Conservation (phyloP, 148 eudicot species). For the Camellia granthamiana region DNA sequence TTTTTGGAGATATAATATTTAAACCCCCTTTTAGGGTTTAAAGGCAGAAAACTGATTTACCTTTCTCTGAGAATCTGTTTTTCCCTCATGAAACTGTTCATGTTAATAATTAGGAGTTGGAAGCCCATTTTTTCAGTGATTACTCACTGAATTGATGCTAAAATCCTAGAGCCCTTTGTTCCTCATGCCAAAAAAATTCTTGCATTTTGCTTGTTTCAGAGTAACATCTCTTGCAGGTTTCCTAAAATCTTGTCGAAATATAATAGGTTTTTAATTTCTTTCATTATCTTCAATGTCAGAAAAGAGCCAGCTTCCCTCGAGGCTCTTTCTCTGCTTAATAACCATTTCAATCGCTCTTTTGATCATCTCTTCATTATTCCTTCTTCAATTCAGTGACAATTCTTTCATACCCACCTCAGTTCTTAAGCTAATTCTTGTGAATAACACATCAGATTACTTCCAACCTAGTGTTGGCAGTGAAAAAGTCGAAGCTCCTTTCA, state of each 20-base stretch:
- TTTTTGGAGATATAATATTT: background rate
- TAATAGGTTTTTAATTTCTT: background rate
- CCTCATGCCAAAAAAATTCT: background rate
- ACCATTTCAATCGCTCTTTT: constrained; percentile 47
- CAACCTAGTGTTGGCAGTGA: constrained; percentile 5
- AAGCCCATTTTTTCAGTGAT: background rate
- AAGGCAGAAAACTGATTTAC: background rate
- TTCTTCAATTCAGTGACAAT: constrained; percentile 46
- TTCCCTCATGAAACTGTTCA: background rate
- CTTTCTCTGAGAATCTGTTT: background rate
- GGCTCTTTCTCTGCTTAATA: constrained; percentile 47
- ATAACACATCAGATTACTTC: constrained; percentile 25
- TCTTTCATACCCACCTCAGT: constrained; percentile 44
- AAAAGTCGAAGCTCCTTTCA: constrained; percentile 10
- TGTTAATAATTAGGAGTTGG: constrained; percentile 3
- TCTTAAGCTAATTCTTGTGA: constrained; percentile 37
- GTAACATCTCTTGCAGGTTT: background rate
- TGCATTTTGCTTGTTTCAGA: background rate
- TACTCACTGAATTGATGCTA: background rate
- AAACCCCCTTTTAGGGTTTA: constrained; percentile 7
- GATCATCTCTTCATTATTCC: constrained; percentile 53
- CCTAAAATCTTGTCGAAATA: background rate
- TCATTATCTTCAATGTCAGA: constrained; percentile 48
- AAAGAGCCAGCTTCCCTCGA: constrained; percentile 47
- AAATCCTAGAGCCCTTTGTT: constrained; percentile 3